Base-by-base conservation (phyloP, 2,329 filamentous ascomycete species). In the Ophiocordyceps robertsii region DNA sequence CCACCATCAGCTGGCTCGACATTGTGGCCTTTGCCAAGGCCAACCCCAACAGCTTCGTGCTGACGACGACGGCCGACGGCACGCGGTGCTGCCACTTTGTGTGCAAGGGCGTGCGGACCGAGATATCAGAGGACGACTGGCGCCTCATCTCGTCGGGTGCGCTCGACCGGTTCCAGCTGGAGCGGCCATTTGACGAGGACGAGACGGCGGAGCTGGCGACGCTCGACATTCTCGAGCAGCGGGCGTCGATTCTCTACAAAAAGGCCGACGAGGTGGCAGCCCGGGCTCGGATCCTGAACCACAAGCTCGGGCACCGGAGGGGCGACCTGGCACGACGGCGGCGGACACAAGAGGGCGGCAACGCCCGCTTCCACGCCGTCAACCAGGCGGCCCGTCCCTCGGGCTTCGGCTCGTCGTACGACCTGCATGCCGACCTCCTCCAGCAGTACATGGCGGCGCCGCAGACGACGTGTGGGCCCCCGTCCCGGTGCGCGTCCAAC, bases 81-180 rank as follows among this genome's bases (percentile, higher is more conserved):
- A 66, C 75, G 42, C 75, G 82, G 38, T 78, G 82, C 42, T 93
- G 87, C 56, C 84, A 86, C 48, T 92, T 94, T 59, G 78, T 80
- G 55, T 80, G 86, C 49, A 88, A 88, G 56, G 84, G 88, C 46
- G 74, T 81, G 49, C 76, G 84, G 39, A 82, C 93, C 9, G 85
- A 94, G 63, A 90, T 95, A 47, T 80, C 78, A 16, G 86, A 93
- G 59, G 86, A 93, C 57, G 87, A 95, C 57, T 94, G 82, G 70
- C 74, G 88, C 36, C 67, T 94, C 49, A 89, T 94, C 50, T 78
- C 80, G 43, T 89, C 84, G 33, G 86, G 87, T 27, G 84, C 85
- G 49, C 76, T 89, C 11, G 84, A 93, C 59, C 81, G 86, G 56
- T 69, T 73, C 44, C 86, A 88, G 16, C 82, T 86, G 2, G 80